Base-by-base conservation (phyloP, 768 basidiomycete genomes). In the Lactarius sanguifluus region DNA sequence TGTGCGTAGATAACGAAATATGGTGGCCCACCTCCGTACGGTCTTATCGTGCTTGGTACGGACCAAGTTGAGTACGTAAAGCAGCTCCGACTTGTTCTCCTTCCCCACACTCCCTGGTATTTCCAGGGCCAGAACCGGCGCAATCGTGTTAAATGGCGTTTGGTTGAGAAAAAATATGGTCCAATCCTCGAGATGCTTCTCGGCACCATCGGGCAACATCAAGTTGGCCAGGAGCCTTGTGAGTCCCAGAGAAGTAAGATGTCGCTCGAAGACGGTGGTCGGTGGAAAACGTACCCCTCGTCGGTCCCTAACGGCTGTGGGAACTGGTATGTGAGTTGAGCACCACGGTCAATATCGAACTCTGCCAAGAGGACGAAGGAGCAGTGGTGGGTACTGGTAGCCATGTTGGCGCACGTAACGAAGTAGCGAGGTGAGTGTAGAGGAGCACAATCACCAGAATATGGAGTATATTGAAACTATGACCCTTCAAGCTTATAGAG, bases 81-180 rank as follows among this genome's bases (percentile, higher is more conserved):
- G 78, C 66, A 96, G 78, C 68, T 88, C 87, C 5, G 76, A 72
- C n/a, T 63, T 70, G 25, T 73, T 69, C 72, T 69, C 65, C 61
- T 63, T 77, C n/a, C 74, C 63, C 64, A 69, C 66, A 15, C 74
- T 61, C 30, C 78, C 77, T 52, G 78, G 73, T 1, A 83, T 85
- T 71, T 90, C 90, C 69, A 90, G 78, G 1, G 91, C 86, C 50
- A 96, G 82, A 18, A 94, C 85, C 7, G 94, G 91, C 1, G 88
- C 85, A 69, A 96, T 92, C 20, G 88, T 89, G 73, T 95, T 94
- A 78, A 89, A 91, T 0, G 88, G 82, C 0, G 92, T 94, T 77
- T 98, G 97, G 75, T 98, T 98, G 64, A 99, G 85, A 77, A 96
- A 97, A 83, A 99, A 99, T 54, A 98, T 88, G 6, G 97, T 98